Evolutionary conservation across 345 rosid genomes (phyloP).

Genomic region (thale cress (Arabidopsis thaliana)): TAIR10.1 NC_003071.7:15488501-15489000

Average conservation of each 20-base stretch:
- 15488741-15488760: neutral
- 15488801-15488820: constrained; percentile 5
- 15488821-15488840: neutral
- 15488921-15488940: too few species aligned
- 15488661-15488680: neutral
- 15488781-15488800: neutral
- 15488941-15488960: too few species aligned
- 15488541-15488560: constrained; percentile 3
- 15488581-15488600: neutral
- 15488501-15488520: constrained; percentile 37
- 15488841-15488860: neutral
- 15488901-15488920: too few species aligned
- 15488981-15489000: too few species aligned
- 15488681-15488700: neutral
- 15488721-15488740: neutral
- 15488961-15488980: too few species aligned
- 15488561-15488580: constrained; percentile 7
- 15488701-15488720: neutral
- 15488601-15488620: neutral
- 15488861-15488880: neutral
- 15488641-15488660: neutral
- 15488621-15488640: neutral
- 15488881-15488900: too few species aligned
- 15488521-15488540: constrained; percentile 11
- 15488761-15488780: neutral